A percentile compares a stretch with the other conserved stretches of the same genome.
phyloP scores from a whole-genome alignment of 805 yeast genomes.

The Starmerella bombi region DNA sequence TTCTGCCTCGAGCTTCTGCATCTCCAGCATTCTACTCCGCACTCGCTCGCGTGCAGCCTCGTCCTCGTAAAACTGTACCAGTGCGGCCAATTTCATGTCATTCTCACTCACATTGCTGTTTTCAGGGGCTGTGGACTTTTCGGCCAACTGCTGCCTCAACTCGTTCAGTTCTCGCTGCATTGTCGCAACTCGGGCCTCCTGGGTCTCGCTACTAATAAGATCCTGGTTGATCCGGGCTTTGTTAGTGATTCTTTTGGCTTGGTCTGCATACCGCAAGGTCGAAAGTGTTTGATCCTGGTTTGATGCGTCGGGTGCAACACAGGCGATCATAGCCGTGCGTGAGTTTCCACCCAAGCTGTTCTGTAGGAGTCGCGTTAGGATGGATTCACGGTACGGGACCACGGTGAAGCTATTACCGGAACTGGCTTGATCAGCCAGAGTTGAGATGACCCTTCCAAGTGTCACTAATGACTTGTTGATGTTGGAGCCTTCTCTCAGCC shows the following conservation, averaged over 20 bases:
- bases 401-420: slow-evolving; percentile 20
- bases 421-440: slow-evolving; percentile 32
- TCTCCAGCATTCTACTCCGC: slow-evolving; percentile 19
- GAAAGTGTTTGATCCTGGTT: slow-evolving; percentile 68
- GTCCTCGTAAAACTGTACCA: slow-evolving; percentile 26
- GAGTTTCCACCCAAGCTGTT: slow-evolving; percentile 74
- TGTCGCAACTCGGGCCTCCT: slow-evolving; percentile 29
- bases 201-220: slow-evolving; percentile 28
- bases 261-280: slow-evolving; percentile 64
- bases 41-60: slow-evolving; percentile 22
- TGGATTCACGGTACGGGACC: slow-evolving; percentile 64
- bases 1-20: slow-evolving; percentile 18
- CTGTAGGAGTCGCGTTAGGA: slow-evolving; percentile 58
- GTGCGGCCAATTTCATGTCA: slow-evolving; percentile 15
- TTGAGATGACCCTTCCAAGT: slow-evolving; percentile 53
- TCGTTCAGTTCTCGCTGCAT: slow-evolving; percentile 31
- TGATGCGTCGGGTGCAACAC: slow-evolving; percentile 49
- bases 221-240: slow-evolving; percentile 42
- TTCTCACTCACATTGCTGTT: slow-evolving; percentile 25
- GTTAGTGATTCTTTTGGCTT: slow-evolving; percentile 57
- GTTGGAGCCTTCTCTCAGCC: slow-evolving; percentile 62
- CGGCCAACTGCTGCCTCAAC: slow-evolving; percentile 25
- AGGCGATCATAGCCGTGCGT: slow-evolving; percentile 80
- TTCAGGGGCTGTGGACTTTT: too few species aligned
- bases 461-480: slow-evolving; percentile 70